Evolutionary conservation across 768 basidiomycete species (phyloP), one percentile per base, ranked within the genome.

Genomic region (Antrodiella citrinella): DNA sequence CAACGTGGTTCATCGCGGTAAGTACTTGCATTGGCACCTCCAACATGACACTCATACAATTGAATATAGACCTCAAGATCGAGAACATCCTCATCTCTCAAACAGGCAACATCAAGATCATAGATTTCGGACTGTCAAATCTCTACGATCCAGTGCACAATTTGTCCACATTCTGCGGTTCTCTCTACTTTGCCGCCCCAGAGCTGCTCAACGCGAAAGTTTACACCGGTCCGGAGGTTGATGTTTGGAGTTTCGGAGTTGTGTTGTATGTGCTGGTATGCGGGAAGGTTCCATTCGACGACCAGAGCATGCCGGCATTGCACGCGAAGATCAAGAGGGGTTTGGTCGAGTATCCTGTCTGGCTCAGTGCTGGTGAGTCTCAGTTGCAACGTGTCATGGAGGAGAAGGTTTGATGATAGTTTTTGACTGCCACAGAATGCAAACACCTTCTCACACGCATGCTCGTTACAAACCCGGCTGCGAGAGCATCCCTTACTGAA

Each of bases 301-400:
- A 99, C 65, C 92, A 98, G 68, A 93, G 87, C 64, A 99, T 98
- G 96, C 95, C 96, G 1, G 96, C 96, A 0, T 71, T 99, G 48
- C 96, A 98, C 64, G 96, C 96, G 21, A 99, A 98, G 72, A 99
- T 99, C 69, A 99, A 99, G 67, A 82, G 94, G 3, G 95, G 96
- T 0, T 70, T 93, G 38, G 94, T 97, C 25, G 96, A 99, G 62
- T 98, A 98, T 62, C 95, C 95, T 0, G 88, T 89, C 2, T 99
- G 96, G 96, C 73, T 98, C 13, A 93, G 88, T 58, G 80, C 87
- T 55, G 92, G 91, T 92, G 64, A 61, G 82, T 44, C 47, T 45
- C 38, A 38, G 20, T 1, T 49, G 48, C 15, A 43, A 20, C 23
- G n/a, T 13, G 12, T 38, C 35, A 44, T 26, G 11, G 7, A 44